phyloP scores from a whole-genome alignment of 768 basidiomycete species.

The Mycena polygramma region DNA sequence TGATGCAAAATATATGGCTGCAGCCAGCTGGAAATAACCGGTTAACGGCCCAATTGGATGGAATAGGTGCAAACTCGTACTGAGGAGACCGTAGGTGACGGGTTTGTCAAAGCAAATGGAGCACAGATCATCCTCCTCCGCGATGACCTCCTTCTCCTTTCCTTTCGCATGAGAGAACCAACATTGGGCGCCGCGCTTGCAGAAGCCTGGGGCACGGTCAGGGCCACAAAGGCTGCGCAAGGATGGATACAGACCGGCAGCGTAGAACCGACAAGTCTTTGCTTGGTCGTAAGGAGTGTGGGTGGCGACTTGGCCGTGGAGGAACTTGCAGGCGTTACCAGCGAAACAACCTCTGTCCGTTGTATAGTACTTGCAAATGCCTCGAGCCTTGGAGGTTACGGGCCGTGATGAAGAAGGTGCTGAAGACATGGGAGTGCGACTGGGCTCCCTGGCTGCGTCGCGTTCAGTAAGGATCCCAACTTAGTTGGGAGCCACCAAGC shows the following conservation, averaged over 20 bases:
- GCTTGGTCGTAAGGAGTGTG: conserved; percentile 77
- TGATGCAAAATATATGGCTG: conserved; percentile 82
- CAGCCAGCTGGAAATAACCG: conserved; percentile 66
- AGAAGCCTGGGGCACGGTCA: conserved; percentile 65
- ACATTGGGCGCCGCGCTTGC: conserved; percentile 75
- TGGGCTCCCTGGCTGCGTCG: too few species aligned
- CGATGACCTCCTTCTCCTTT: conserved; percentile 39
- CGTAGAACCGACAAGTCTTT: conserved; percentile 78
- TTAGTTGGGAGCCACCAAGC: too few species aligned
- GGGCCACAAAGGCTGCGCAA: conserved; percentile 1
- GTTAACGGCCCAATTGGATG: background rate
- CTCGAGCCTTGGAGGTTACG: conserved; percentile 77
- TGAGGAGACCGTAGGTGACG: conserved; percentile 73
- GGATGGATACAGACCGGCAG: conserved; percentile 57
- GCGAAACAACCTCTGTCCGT: conserved; percentile 77
- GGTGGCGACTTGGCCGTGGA: conserved; percentile 63
- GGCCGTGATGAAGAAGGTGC: conserved; percentile 55
- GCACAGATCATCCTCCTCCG: conserved; percentile 67
- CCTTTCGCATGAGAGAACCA: conserved; percentile 75
- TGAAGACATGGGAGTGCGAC: background rate
- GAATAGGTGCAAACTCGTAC: conserved; percentile 51
- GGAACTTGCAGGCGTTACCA: conserved; percentile 80
- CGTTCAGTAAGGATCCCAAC: too few species aligned
- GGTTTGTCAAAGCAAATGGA: conserved; percentile 85
- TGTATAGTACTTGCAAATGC: conserved; percentile 77